Evolutionary conservation across 2,329 filamentous ascomycete genomes (phyloP), one percentile per base, ranked within the genome.

Genomic region (Trichoderma lentiforme): DNA sequence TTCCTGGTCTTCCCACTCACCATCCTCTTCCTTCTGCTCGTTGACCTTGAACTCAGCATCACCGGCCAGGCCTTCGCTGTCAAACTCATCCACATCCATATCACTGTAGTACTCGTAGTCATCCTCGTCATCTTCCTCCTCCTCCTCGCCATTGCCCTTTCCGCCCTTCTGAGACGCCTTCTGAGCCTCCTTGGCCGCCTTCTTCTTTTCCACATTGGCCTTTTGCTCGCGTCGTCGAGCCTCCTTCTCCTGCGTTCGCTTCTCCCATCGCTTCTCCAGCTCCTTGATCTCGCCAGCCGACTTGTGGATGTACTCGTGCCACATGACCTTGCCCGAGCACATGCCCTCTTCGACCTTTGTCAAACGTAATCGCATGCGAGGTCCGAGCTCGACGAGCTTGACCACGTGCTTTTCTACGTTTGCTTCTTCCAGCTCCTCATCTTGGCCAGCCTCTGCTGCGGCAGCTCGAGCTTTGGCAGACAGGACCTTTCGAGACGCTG

Each of bases 301-400:
- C 86, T 99, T 99, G 79, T 91, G 89, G 68, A 98, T 90, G 79
- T 94, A 97, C 80, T 98, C 94, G 81, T 99, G 96, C 96, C 96
- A 99, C 92, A 99, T 93, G 71, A 97, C 88, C 80, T 94, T 96
- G 64, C 96, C 96, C 30, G 89, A 88, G 77, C 94, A 98, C 7
- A 98, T 83, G 1, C 95, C 96, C 77, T 99, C 96, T 79, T 99
- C 96, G 5, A 99, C 95, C 84, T 99, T 99, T 70, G 94, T 95
- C 82, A 99, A 85, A 36, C 95, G 90, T 53, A 99, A 84, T 73
- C 89, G 92, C 92, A 99, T 91, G 69, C 96, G 90, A 1, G 96
- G 96, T 0, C 96, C 96, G 0, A 99, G 84, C 82, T 99, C 96
- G 4, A 97, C 91, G 7, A 99, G 86, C 80, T 97, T 98, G 26